These are phyloP conservation scores for Crucibulum laeve DNA, from an alignment of 768 basidiomycete genomes.

Conservation along the genomic window DNA sequence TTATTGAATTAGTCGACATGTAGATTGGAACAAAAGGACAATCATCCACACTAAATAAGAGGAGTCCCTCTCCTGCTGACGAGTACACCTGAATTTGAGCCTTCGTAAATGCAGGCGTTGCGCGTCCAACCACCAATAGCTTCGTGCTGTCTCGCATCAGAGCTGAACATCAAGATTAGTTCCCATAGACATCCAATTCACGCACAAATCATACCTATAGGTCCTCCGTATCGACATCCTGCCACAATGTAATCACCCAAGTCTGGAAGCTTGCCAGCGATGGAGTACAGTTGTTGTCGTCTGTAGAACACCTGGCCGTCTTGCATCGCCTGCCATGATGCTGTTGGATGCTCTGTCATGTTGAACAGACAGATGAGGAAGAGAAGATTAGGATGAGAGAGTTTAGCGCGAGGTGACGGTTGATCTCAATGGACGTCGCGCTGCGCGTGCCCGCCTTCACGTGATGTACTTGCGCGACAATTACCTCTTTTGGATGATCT, in stretches of 20 bases:
- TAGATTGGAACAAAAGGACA: conserved; percentile 9
- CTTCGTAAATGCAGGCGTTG: conserved; percentile 55
- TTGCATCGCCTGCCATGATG: conserved; percentile 89
- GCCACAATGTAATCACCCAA: conserved; percentile 76
- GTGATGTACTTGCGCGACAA: no score
- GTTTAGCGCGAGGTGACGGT: not conserved
- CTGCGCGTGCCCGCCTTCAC: no score
- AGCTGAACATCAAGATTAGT: conserved; percentile 40
- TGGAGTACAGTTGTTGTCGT: conserved; percentile 78
- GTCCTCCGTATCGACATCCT: conserved; percentile 84
- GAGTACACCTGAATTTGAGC: conserved; percentile 88
- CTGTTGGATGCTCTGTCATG: conserved; percentile 68
- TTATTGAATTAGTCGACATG: conserved; percentile 11
- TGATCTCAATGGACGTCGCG: not conserved
- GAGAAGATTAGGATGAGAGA: not conserved
- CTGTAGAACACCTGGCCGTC: conserved; percentile 86
- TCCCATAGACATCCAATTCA: not conserved
- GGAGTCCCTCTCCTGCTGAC: conserved; percentile 69
- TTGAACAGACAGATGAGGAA: conserved; percentile 2
- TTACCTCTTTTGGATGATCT: no score
- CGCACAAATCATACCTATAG: conserved; percentile 55
- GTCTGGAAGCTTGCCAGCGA: conserved; percentile 74
- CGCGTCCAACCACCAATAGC: conserved; percentile 64
- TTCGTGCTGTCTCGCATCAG: conserved; percentile 84
- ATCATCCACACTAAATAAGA: conserved; percentile 69